These are phyloP conservation scores for Endocalyx cinctus DNA, from an alignment of 2,329 filamentous ascomycete genomes.

Conservation along the genomic window DNA sequence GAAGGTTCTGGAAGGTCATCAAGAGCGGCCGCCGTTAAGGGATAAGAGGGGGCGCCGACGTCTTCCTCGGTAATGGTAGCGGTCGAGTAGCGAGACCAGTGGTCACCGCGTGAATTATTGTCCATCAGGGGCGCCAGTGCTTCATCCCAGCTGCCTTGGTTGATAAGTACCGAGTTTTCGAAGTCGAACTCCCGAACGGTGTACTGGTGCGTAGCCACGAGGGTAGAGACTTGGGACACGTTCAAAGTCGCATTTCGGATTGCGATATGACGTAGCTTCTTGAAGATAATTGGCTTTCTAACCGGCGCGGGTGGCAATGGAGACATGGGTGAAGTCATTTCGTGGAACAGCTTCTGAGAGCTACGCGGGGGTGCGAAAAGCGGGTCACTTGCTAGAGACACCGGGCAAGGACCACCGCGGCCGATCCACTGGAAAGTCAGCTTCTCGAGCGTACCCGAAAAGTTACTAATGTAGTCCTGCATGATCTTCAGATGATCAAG, in stretches of 20 bases:
- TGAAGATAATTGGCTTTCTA: slow-evolving; percentile 59
- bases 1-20: slow-evolving; percentile 43
- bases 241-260: slow-evolving; percentile 71
- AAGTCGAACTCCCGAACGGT: slow-evolving; percentile 76
- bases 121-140: slow-evolving; percentile 68
- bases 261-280: slow-evolving; percentile 61
- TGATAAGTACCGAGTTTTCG: slow-evolving; percentile 65
- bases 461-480: slow-evolving; percentile 71
- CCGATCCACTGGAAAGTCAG: slow-evolving; percentile 77
- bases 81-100: slow-evolving; percentile 39
- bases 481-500: slow-evolving; percentile 72
- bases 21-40: slow-evolving; percentile 28
- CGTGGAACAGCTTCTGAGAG: slow-evolving; percentile 56
- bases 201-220: slow-evolving; percentile 62
- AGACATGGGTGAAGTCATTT: slow-evolving; percentile 62
- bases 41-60: slow-evolving; percentile 14
- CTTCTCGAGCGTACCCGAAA: slow-evolving; percentile 62
- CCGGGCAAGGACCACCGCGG: slow-evolving; percentile 65
- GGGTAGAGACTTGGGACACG: slow-evolving; percentile 62
- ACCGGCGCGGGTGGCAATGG: slow-evolving; percentile 50
- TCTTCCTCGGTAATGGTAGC: slow-evolving; percentile 26
- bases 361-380: slow-evolving; percentile 56
- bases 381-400: slow-evolving; percentile 66
- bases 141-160: slow-evolving; percentile 72
- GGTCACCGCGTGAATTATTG: slow-evolving; percentile 35